phyloP scores from a whole-genome alignment of 2,329 filamentous ascomycete genomes.

The Helicocarpus griseus region DNA sequence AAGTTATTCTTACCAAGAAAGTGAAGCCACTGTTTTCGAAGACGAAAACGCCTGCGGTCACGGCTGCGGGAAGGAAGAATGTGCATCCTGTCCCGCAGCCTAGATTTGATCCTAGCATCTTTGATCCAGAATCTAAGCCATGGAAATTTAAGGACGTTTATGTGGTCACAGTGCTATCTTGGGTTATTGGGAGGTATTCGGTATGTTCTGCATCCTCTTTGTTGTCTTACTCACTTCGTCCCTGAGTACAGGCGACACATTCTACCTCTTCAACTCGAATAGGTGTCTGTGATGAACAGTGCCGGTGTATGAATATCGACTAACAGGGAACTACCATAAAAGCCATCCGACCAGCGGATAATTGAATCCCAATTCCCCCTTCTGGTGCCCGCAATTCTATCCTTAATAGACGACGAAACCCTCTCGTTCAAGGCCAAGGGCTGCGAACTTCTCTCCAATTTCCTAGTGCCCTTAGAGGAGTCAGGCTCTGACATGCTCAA shows the following conservation, averaged over 20 bases:
- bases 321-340: not conserved
- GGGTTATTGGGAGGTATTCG: slow-evolving; percentile 28
- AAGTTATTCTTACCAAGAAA: slow-evolving; percentile 20
- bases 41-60: slow-evolving; percentile 33
- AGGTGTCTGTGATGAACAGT: slow-evolving; percentile 7
- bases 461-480: slow-evolving; percentile 26
- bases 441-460: slow-evolving; percentile 25
- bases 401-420: slow-evolving; percentile 34
- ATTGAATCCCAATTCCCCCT: slow-evolving; percentile 37
- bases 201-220: slow-evolving; percentile 16
- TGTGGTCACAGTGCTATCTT: slow-evolving; percentile 25
- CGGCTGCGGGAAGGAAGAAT: slow-evolving; percentile 35
- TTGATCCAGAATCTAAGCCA: slow-evolving; percentile 29
- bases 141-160: slow-evolving; percentile 31
- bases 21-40: slow-evolving; percentile 35
- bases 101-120: slow-evolving; percentile 26
- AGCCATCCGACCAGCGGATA: slow-evolving; percentile 19
- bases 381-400: slow-evolving; percentile 34
- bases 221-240: not conserved
- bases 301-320: slow-evolving; percentile 4
- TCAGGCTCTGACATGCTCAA: slow-evolving; percentile 31
- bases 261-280: not conserved
- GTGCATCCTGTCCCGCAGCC: slow-evolving; percentile 28
- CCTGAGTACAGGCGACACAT: not conserved
- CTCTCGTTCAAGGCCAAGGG: slow-evolving; percentile 29